These are phyloP conservation scores for Tylopilus sp. DNA, from an alignment of 768 basidiomycete species.

Conservation along the genomic window DNA sequence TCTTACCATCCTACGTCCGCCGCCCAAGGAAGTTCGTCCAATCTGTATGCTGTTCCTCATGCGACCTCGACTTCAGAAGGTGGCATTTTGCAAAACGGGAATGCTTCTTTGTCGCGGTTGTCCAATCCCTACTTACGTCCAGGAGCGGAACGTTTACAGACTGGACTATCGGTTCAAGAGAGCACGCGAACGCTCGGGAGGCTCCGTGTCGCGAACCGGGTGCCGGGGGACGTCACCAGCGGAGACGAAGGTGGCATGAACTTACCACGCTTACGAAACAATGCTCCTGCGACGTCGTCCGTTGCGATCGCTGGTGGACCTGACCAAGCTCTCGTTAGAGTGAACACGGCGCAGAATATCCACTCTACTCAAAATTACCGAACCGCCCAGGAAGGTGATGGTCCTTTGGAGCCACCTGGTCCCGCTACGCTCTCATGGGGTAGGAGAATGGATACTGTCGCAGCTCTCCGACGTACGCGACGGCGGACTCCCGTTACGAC, in stretches of 20 bases:
- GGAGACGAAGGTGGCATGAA: slow-evolving; percentile 30
- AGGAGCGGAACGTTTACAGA: slow-evolving; percentile 10
- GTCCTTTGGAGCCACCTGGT: slow-evolving; percentile 16
- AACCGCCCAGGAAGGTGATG: slow-evolving; percentile 1
- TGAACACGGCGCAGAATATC: not conserved
- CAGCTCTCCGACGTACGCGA: slow-evolving; percentile 19
- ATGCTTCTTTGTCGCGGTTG: slow-evolving; percentile 7
- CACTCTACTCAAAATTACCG: not conserved
- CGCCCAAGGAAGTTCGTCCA: slow-evolving; percentile 13
- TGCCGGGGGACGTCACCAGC: slow-evolving; percentile 43
- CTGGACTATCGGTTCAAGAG: slow-evolving; percentile 26
- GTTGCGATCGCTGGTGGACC: not conserved
- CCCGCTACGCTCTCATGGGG: slow-evolving; percentile 26
- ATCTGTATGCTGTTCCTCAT: slow-evolving; percentile 19
- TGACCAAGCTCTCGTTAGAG: not conserved
- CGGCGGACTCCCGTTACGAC: slow-evolving; percentile 4
- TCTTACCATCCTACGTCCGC: slow-evolving; percentile 25
- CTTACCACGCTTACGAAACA: not conserved
- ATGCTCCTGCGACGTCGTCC: not conserved
- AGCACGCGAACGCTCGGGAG: slow-evolving; percentile 39
- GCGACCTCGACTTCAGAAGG: slow-evolving; percentile 3
- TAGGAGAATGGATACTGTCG: slow-evolving; percentile 25
- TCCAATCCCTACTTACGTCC: slow-evolving; percentile 5
- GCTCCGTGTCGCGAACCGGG: slow-evolving; percentile 47
- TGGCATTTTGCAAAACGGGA: slow-evolving; percentile 4